These are phyloP conservation scores for Quercus bicolor DNA, from an alignment of 306 rosid genomes.

Conservation along the genomic window DNA sequence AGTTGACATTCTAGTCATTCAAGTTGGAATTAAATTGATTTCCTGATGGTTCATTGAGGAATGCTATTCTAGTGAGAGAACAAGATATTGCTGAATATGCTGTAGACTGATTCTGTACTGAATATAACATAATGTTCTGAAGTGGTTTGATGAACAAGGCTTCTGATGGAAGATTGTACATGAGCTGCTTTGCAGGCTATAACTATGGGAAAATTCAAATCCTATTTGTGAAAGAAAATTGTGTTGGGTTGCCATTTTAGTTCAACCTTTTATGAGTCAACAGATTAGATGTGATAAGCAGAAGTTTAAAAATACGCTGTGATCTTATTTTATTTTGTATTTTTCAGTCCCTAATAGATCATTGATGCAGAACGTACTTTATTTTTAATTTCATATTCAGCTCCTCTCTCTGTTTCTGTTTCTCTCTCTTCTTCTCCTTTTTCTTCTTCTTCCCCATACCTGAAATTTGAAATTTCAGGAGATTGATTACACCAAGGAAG, in stretches of 20 bases:
- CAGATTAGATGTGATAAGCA: neutral
- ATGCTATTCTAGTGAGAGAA: neutral
- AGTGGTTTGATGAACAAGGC: neutral
- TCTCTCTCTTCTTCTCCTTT: neutral
- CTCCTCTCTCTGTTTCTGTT: neutral
- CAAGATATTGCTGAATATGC: neutral
- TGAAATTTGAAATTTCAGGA: conserved; percentile 60
- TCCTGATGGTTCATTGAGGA: neutral
- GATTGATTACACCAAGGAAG: conserved; percentile 99
- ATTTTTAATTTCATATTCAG: neutral
- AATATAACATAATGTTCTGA: neutral
- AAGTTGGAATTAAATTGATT: neutral
- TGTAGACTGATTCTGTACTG: neutral
- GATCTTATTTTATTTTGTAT: neutral
- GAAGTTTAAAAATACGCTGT: neutral
- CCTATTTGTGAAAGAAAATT: neutral
- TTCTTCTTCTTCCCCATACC: neutral
- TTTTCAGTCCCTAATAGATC: neutral
- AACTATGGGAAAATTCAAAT: neutral
- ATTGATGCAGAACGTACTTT: neutral
- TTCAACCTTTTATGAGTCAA: neutral
- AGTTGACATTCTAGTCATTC: neutral
- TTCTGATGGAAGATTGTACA: neutral
- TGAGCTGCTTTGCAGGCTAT: neutral
- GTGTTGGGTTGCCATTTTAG: neutral